Base-by-base conservation (phyloP, 257 asterid genomes). In the Gynochthodes officinalis region DNA sequence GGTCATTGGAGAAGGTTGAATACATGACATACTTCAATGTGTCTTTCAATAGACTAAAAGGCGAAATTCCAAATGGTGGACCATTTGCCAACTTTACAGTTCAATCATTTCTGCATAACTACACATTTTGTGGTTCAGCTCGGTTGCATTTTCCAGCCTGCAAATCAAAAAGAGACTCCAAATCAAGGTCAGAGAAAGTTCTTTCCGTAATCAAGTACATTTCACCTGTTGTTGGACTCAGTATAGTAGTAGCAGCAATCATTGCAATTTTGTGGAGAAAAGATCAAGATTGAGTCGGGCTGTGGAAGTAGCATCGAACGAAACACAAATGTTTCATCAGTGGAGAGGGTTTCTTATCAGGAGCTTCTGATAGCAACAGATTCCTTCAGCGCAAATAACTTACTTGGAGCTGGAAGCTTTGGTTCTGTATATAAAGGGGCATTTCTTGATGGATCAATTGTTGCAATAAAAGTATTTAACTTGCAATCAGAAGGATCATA, bases 351-450 rank as follows among this genome's bases (percentile, higher is more conserved):
- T 43, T 83, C 89, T 21, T 80, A 81, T 65, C 57, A 73, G 5
- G 88, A 89, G 60, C 81, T 85, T 18, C 33, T 44, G 61, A 73
- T 18, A 15, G 84, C 86, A 7, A 85, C 92, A 18, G 53, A 86
- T 44, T 78, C 69, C 21, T 86, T 85, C 42, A 69, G 69, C 15
- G 84, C 72, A 43, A 80, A 73, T 65, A 78, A 84, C 75, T 39
- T 79, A 1, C 79, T 88, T 9, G 94, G 94, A 46, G 75, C 73
- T 13, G 90, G 93, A 55, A 66, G 90, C 74, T 85, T 74, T 25
- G 88, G 93, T 55, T 68, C 87, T 1, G 90, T 87, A 0, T 87
- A 70, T 35, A 76, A 27, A 72, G 94, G 89, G 25, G 59, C 74
- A 13, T 78, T 84, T 10, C 16, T 43, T 16, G 82, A 78, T 77